Evolutionary conservation across 78 protist species (phyloP), one percentile per base, ranked within the genome.

Genomic region (Dictyostelium purpureum): DNA sequence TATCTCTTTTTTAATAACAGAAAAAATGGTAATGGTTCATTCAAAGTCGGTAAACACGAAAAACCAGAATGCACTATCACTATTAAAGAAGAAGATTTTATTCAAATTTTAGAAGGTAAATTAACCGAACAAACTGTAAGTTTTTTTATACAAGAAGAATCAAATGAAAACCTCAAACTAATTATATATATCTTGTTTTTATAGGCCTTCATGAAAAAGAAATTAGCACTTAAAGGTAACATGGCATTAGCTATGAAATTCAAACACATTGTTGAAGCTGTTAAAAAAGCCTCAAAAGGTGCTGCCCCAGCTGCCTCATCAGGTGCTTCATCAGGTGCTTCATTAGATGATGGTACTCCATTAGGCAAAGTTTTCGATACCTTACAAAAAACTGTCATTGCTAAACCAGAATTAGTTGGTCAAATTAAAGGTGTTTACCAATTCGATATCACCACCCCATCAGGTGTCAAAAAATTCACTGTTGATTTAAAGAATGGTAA

Each of bases 191-290:
- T 76, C 35, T 21, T 1, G 4, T 12, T 37, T 16, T 31, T 33
- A 33, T 11, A 81, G 89, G 89, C 92, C 18, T 85, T 85, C 45
- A 73, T 61, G 82, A 77, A 85, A 73, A 85, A 85, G 82, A 73
- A 61, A 45, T 74, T 85, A 26, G 65, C 69, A 24, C 57, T 90
- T 35, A 52, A 70, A 57, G 94, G 94, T 6, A 90, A 90, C 28
- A 90, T 90, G 94, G 94, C 87, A n/a, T 74, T 89, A 24, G 81
- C 81, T 33, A 89, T 89, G 94, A 89, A 89, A 65, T 89, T 89
- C 79, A 38, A 35, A 24, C 10, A 24, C 19, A 51, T 83, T 73
- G 78, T 67, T 24, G 43, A 66, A 31, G 78, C 77, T 28, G 54
- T 83, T 11, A 73, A 70, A 47, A 6, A 28, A 4, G 5, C 59